These are phyloP conservation scores for Ambrosia artemisiifolia DNA, from an alignment of 129 eudicot genomes.

Conservation along the genomic window DNA sequence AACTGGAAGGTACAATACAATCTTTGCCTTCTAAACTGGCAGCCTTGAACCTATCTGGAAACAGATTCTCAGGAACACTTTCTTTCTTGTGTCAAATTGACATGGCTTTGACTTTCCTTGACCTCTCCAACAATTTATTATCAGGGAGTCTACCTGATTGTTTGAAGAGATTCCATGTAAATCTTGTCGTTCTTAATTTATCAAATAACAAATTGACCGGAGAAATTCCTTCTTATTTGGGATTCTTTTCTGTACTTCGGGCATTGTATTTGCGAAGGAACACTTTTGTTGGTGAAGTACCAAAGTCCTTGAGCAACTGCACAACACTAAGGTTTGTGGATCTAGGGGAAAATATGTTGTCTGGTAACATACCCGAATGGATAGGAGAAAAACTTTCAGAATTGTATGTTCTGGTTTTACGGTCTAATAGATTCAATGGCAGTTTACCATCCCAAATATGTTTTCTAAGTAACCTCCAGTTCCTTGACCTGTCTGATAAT, in stretches of 20 bases:
- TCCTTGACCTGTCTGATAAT: too few relatives aligned
- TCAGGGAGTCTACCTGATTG: slow-evolving; percentile 21
- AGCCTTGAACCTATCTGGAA: slow-evolving; percentile 24
- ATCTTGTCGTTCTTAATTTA: slow-evolving; percentile 16
- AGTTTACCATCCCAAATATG: too few relatives aligned
- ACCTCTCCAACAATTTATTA: slow-evolving; percentile 25
- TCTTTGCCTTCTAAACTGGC: not conserved
- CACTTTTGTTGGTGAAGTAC: too few relatives aligned
- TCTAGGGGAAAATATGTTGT: too few relatives aligned
- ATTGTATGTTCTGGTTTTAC: too few relatives aligned
- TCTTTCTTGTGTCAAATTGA: not conserved
- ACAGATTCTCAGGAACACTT: slow-evolving; percentile 26
- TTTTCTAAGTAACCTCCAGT: too few relatives aligned
- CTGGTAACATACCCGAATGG: too few relatives aligned
- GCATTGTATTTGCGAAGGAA: slow-evolving; percentile 16
- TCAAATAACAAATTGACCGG: slow-evolving; percentile 22
- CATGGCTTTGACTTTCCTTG: not conserved
- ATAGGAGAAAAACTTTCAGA: too few relatives aligned
- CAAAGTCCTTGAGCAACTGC: too few relatives aligned
- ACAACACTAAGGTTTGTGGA: too few relatives aligned
- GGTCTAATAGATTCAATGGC: too few relatives aligned
- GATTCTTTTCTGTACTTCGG: not conserved
- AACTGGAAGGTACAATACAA: not conserved
- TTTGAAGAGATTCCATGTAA: not conserved
- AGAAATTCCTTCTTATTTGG: slow-evolving; percentile 19